Evolutionary conservation across 2,329 filamentous ascomycete genomes (phyloP).

Genomic region (Claviceps sp.): DNA sequence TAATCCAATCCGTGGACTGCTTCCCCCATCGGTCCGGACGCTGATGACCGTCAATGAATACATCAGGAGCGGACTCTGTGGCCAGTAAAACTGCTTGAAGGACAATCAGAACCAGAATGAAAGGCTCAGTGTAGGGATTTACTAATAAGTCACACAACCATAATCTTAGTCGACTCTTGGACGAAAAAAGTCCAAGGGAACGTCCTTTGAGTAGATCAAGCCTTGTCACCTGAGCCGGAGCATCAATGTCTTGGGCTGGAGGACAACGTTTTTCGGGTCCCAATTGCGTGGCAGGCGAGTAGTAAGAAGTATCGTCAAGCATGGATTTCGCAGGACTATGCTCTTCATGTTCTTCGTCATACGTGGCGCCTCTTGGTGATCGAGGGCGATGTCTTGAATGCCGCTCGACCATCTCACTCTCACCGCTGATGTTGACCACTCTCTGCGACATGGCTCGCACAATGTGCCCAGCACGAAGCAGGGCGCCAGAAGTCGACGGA

Average conservation of each 20-base stretch:
- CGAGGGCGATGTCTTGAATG: conserved; percentile 48
- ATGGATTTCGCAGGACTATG: conserved; percentile 19
- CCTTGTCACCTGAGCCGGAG: conserved; percentile 9
- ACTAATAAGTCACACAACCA: conserved; percentile 73
- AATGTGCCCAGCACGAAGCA: conserved; percentile 60
- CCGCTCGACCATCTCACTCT: conserved; percentile 70
- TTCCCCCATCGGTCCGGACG: conserved; percentile 54
- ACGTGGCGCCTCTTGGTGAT: conserved; percentile 34
- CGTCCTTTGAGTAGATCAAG: conserved; percentile 75
- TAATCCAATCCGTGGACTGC: conserved; percentile 60
- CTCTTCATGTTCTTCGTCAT: conserved; percentile 13
- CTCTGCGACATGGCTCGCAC: conserved; percentile 86
- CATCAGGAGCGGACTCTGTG: conserved; percentile 63
- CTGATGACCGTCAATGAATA: conserved; percentile 48
- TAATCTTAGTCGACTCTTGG: conserved; percentile 61
- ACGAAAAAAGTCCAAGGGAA: conserved; percentile 71
- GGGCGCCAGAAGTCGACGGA: conserved; percentile 47
- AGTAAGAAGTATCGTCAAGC: conserved; percentile 37
- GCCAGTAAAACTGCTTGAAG: conserved; percentile 80
- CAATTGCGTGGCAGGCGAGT: conserved; percentile 31
- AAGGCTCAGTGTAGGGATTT: conserved; percentile 72
- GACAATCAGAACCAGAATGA: conserved; percentile 77
- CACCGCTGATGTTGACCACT: conserved; percentile 94
- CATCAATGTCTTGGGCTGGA: conserved; percentile 4
- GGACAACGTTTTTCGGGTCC: conserved; percentile 30